Evolutionary conservation across 2,329 filamentous ascomycete species (phyloP), one percentile per base, ranked within the genome.

Genomic region (Diaporthe ampelina): DNA sequence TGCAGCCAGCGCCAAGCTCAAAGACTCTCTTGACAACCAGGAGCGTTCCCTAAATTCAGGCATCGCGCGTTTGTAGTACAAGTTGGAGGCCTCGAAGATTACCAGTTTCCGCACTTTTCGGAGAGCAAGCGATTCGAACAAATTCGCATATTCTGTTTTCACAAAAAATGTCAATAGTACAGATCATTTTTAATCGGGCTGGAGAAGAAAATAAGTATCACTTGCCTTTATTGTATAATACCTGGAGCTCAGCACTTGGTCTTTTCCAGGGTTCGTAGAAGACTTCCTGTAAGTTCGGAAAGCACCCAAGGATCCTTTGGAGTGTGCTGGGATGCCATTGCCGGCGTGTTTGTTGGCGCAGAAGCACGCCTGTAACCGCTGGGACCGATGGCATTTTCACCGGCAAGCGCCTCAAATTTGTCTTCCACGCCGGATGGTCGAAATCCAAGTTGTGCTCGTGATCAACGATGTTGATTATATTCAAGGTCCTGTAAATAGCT

Each of bases 221-320:
- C 17, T 24, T 35, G 50, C 43, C n/a, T 76, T 17, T 67, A 61
- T 79, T 73, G 29, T 74, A 75, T 8, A 0, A 1, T 7, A 40
- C 40, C 70, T 77, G 76, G 5, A 19, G 1, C 15, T 1, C n/a
- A 32, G 73, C 65, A 78, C 77, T 79, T n/a, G 5, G 4, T 76
- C 78, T 76, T 75, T 77, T 81, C 79, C 78, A 81, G 63, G 78
- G 80, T 73, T 82, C 79, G 76, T 81, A 82, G 73, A 81, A 76
- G 63, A 82, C 48, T 76, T 80, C 79, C 74, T 79, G 75, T 67
- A 82, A 77, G 70, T 75, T 78, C 65, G 81, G 81, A 73, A 82
- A 77, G 73, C 78, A 77, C 72, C 75, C 59, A 77, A 82, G 76
- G 77, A 82, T 79, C 40, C 78, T 76, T 76, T 77, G 77, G 61